Base-by-base conservation (phyloP, 495 filamentous ascomycete species). In the Xylaria venustula region DNA sequence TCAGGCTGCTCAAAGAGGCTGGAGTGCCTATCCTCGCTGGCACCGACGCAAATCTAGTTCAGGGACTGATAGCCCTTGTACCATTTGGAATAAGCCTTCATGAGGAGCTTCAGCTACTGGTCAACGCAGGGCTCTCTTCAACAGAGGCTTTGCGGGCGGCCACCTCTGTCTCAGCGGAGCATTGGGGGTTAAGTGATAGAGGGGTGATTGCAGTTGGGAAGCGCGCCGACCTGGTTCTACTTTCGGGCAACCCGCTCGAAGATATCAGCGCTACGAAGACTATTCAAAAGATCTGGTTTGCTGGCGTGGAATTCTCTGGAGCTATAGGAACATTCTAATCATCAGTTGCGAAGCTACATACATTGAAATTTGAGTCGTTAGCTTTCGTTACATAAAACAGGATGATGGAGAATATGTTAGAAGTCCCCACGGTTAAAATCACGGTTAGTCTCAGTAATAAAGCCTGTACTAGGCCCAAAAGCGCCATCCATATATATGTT, bases 181-280 rank as follows among this genome's bases (percentile, higher is more conserved):
- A 23, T 40, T 22, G 42, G 34, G 44, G 51, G 5, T 30, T 66
- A 6, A 14, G 41, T 0, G 65, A 76, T 47, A 67, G 75, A 8
- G 73, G 73, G 15, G 58, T 58, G 8, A 72, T 79, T 65, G 63
- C 60, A 17, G 53, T 55, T 1, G 72, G 75, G 19, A 69, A 60
- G 58, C 62, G 68, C 15, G 75, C 76, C 1, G 76, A 79, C 49
- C 55, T 77, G 7, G 28, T 79, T 2, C 66, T 79, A 44, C 32
- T 79, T 36, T 47, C 64, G 15, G 70, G 61, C n/a, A 64, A 79
- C 58, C 73, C 75, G 12, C 36, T 69, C 9, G 52, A 58, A 46
- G 59, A 77, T 48, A 72, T 79, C 41, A 61, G 32, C 15, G 67
- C 63, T 22, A 70, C 71, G 5, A 22, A 45, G 30, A 53, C 60